phyloP scores from a whole-genome alignment of 2,329 filamentous ascomycete species.

The Colletotrichum caudatum region DNA sequence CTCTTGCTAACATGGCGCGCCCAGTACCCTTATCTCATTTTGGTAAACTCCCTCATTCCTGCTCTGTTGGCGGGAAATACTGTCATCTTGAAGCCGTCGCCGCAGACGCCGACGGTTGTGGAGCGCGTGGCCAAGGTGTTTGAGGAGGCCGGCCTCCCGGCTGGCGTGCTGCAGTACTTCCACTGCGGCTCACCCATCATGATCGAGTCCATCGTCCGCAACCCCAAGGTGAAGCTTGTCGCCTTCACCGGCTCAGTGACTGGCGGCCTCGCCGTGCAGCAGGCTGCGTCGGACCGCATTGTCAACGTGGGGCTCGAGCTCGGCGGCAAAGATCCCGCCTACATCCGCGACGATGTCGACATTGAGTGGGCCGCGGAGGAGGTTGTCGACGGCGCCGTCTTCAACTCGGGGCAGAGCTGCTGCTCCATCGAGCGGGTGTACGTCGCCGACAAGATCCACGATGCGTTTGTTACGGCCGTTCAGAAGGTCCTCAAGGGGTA shows the following conservation, averaged over 20 bases:
- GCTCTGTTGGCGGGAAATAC: slow-evolving; percentile 92
- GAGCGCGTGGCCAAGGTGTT: slow-evolving; percentile 87
- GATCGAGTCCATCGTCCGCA: slow-evolving; percentile 82
- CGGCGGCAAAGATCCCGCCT: slow-evolving; percentile 95
- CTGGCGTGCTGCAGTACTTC: slow-evolving; percentile 90
- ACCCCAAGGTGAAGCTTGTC: slow-evolving; percentile 81
- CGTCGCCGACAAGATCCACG: slow-evolving; percentile 86
- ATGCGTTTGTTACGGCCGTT: slow-evolving; percentile 81
- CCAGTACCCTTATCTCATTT: slow-evolving; percentile 93
- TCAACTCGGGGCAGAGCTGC: slow-evolving; percentile 99
- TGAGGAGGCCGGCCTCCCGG: slow-evolving; percentile 81
- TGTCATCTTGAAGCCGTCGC: slow-evolving; percentile 93
- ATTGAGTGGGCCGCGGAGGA: slow-evolving; percentile 91
- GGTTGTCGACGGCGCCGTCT: slow-evolving; percentile 95
- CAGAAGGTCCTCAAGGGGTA: slow-evolving; percentile 86
- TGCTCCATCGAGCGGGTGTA: slow-evolving; percentile 94
- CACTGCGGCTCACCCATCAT: slow-evolving; percentile 84
- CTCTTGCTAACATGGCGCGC: slow-evolving; percentile 35
- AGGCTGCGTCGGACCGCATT: slow-evolving; percentile 84
- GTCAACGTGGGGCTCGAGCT: slow-evolving; percentile 91
- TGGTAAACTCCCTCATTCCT: slow-evolving; percentile 92
- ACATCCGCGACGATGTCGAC: slow-evolving; percentile 87
- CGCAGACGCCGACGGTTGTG: slow-evolving; percentile 91
- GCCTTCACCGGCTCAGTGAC: slow-evolving; percentile 96
- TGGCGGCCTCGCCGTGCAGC: slow-evolving; percentile 86